Evolutionary conservation across 1,284 basidiomycete species (phyloP), one percentile per base, ranked within the genome.

Genomic region (Cutaneotrichosporon curvatum): DNA sequence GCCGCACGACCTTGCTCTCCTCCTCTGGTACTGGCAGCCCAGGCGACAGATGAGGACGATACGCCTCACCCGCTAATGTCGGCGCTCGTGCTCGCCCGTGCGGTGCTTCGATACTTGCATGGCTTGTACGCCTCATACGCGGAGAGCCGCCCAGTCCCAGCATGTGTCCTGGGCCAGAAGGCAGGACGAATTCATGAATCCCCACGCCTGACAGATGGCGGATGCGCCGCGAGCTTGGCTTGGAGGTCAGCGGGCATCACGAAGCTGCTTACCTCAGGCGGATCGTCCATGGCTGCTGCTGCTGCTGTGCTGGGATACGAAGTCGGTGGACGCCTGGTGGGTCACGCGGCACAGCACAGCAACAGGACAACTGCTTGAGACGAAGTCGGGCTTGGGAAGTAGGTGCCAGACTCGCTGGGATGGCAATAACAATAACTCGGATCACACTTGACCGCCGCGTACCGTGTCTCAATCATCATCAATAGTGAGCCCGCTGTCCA

Each of bases 61-160:
- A 8, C 28, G 48, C 65, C 43, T 67, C 65, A 5, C 67, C 67
- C 7, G 67, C 67, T 1, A 69, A 50, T 4, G 67, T 69, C 18
- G 61, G 62, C 15, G 67, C 63, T 25, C 67, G 47, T 4, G 61
- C 40, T 1, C 52, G 38, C 2, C 39, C 40, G n/a, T 42, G 31
- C 5, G 50, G 46, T 4, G 44, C 21, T 6, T 51, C 50, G n/a
- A 43, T 45, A 15, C 36, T 41, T 2, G 35, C 38, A 34, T 51
- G 43, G 33, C 43, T 45, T 19, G 43, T 42, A 7, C 50, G 28
- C 15, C 50, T 34, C n/a, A 32, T 21, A 3, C 50, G 45, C 2
- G 50, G 50, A 2, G 50, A 47, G 4, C 45, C 40, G 15, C 44
- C n/a, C 9, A 18, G 23, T 10, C 22, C 32, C 14, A 25, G 4